Evolutionary conservation across 2,329 filamentous ascomycete genomes (phyloP).

Genomic region (Trichoderma endophyticum): DNA sequence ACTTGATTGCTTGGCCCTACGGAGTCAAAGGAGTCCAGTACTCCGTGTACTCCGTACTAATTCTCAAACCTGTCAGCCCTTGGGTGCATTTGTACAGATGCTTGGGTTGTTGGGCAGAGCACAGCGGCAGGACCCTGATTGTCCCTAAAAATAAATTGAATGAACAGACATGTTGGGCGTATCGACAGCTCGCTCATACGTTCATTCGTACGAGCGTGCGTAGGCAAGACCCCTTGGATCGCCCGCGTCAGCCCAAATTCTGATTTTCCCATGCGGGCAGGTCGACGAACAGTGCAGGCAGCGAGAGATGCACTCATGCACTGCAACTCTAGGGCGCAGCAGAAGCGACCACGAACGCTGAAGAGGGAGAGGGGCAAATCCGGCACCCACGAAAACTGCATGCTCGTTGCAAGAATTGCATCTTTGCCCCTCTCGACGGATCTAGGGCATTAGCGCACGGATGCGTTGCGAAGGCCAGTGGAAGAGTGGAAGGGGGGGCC

Average conservation of each 20-base stretch:
- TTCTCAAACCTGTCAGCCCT: not conserved
- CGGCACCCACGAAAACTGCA: constrained; percentile 22
- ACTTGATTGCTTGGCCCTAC: not conserved
- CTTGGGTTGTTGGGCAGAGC: not conserved
- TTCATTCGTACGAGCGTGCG: not conserved
- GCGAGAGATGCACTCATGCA: not conserved
- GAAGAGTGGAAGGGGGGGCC: not conserved
- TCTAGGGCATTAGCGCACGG: constrained; percentile 7
- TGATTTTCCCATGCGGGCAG: not conserved
- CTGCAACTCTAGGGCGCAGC: constrained; percentile 2
- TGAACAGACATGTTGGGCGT: not conserved
- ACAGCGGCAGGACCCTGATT: not conserved
- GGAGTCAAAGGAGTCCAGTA: not conserved
- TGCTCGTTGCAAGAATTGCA: constrained; percentile 30
- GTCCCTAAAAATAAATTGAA: not conserved
- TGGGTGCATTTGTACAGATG: not conserved
- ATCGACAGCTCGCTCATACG: not conserved
- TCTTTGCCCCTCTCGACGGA: constrained; percentile 21
- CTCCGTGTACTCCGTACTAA: not conserved
- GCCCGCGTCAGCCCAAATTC: not conserved
- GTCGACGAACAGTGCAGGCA: not conserved
- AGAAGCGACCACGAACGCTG: constrained; percentile 12
- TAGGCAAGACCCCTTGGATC: not conserved
- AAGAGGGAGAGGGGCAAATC: constrained; percentile 19
- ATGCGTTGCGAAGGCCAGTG: not conserved